A percentile compares a stretch with the other conserved stretches of the same genome.
Evolutionary conservation across 805 yeast genomes (phyloP).

Genomic region (Hanseniaspora lachancei): DNA sequence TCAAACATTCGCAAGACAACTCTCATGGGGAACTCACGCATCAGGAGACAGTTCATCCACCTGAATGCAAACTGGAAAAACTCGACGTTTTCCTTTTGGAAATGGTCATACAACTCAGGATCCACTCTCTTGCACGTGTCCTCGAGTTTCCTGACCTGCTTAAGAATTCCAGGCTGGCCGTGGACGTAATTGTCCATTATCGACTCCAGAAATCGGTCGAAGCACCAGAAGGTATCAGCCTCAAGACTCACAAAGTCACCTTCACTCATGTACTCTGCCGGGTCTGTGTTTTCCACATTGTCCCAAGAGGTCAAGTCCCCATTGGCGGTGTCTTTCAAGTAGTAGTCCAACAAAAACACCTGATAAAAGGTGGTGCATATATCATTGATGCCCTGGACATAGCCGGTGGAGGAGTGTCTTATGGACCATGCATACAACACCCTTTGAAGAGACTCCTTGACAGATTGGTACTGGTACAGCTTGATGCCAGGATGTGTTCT

Average conservation of each 20-base stretch:
- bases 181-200: conserved; percentile 95
- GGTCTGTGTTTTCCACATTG: conserved; percentile 27
- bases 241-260: conserved; percentile 60
- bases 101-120: conserved; percentile 54
- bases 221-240: conserved; percentile 96
- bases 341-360: conserved; percentile 61
- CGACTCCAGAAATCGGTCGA: conserved; percentile 79
- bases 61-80: conserved; percentile 91
- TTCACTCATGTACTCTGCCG: conserved; percentile 40
- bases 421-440: conserved; percentile 88
- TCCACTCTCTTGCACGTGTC: conserved; percentile 75
- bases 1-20: conserved; percentile 95
- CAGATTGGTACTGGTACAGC: conserved; percentile 52
- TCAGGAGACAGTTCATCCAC: conserved; percentile 96
- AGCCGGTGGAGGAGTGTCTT: conserved; percentile 94
- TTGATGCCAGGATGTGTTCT: conserved; percentile 79
- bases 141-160: conserved; percentile 73
- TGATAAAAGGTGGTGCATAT: conserved; percentile 86
- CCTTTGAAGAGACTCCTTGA: conserved; percentile 68
- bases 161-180: conserved; percentile 92
- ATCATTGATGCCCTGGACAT: conserved; percentile 95
- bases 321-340: conserved; percentile 30
- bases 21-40: conserved; percentile 76
- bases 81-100: conserved; percentile 73
- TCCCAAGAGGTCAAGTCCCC: conserved; percentile 32